Evolutionary conservation across 2,329 filamentous ascomycete species (phyloP), one percentile per base, ranked within the genome.

Genomic region (Alternaria viburni): DNA sequence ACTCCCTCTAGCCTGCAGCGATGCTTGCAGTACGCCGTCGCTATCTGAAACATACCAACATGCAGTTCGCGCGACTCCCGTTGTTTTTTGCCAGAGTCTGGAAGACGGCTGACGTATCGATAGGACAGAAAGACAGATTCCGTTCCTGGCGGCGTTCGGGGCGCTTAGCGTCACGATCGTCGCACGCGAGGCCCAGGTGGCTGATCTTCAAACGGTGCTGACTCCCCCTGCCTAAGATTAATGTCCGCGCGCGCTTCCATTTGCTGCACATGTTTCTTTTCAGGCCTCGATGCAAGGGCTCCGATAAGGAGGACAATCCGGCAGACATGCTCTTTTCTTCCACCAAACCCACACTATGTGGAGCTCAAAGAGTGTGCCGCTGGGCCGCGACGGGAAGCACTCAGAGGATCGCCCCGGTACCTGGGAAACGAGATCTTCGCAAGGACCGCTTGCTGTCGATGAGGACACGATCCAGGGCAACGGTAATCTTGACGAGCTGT

Each of bases 191-290:
- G 68, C 63, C 66, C 64, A 60, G 59, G 74, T 75, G 74, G 75
- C 75, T 76, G 74, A 73, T 73, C 69, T 64, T 73, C 71, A 77
- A 78, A 77, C 75, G 60, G 58, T 63, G 65, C 57, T 65, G 61
- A 57, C 59, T 60, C 41, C 70, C 71, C 71, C 73, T 75, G 67
- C 74, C 46, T 73, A 36, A 75, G 57, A 76, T 76, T 74, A 62
- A 54, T 41, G 50, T 41, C 50, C 15, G 17, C 44, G 36, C 50
- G 46, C 57, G 51, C 45, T 44, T 59, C 57, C 44, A 63, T 56
- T 55, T 32, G 55, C 41, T 54, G 55, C 49, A 41, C 52, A 36
- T 30, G 30, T 52, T 55, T 62, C 56, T 47, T 55, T 15, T 55
- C n/a, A 32, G 32, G 50, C 57, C 32, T 50, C 21, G 26, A 47